Conservation (phyloP, 1,139 yeast genomes). For the Diutina pseudorugosa region DNA sequence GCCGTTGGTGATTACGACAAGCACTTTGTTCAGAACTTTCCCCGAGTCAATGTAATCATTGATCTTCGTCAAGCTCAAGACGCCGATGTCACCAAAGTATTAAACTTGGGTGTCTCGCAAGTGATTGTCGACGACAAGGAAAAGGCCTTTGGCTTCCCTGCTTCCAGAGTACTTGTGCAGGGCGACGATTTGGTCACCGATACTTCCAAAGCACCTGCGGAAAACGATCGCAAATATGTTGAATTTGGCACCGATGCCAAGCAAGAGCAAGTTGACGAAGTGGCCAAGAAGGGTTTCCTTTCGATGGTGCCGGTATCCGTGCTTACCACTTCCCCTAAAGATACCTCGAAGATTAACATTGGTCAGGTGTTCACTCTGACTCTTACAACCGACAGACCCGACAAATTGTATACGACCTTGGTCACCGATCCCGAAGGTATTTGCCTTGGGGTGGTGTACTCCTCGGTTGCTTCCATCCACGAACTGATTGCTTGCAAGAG, state of each 20-base stretch:
- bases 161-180: conserved; percentile 37
- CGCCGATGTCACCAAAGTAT: conserved; percentile 32
- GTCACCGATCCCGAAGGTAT: conserved; percentile 53
- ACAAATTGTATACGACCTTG: conserved; percentile 75
- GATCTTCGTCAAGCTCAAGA: conserved; percentile 17
- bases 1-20: conserved; percentile 11
- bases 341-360: conserved; percentile 27
- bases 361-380: conserved; percentile 42
- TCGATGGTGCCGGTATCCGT: conserved; percentile 32
- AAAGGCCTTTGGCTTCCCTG: conserved; percentile 41
- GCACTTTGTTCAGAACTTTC: conserved; percentile 25
- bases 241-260: conserved; percentile 9
- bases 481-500: conserved; percentile 73
- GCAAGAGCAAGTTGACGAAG: conserved; percentile 17
- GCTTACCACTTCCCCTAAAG: conserved; percentile 30
- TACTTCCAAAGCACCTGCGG: conserved; percentile 21
- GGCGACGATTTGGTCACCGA: conserved; percentile 12
- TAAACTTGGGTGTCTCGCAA: conserved; percentile 56
- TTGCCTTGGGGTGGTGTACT: conserved; percentile 83
- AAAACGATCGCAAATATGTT: conserved; percentile 32
- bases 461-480: conserved; percentile 67
- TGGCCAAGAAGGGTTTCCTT: conserved; percentile 28
- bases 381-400: conserved; percentile 71
- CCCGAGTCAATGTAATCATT: conserved; percentile 22
- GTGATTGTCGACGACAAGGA: conserved; percentile 30